Base-by-base conservation (phyloP, 331 rosid species). In the Phaseolus coccineus region DNA sequence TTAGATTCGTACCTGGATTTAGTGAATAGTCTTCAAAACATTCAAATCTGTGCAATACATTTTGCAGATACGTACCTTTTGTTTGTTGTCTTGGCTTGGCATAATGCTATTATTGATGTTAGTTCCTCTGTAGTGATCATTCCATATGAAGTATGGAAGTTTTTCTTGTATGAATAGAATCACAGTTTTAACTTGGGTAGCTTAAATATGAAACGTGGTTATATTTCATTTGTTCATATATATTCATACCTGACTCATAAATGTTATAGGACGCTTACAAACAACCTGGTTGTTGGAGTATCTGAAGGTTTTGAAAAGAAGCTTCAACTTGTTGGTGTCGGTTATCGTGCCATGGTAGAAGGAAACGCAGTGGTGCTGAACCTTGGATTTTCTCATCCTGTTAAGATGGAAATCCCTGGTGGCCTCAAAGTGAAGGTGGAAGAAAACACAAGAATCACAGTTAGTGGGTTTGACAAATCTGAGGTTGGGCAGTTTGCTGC, bases 351-450 rank as follows among this genome's bases (percentile, higher is more conserved):
- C 2, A 79, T 16, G 56, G 22, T 96, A 81, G 99, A 96, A 85
- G 98, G 94, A 65, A 88, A 82, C 28, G 94, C 85, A 62, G 65
- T 96, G 80, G 96, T 96, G 55, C 58, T 96, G 83, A 96, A 91
- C 85, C 98, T 96, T 75, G 99, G 99, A 58, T 96, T 93, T 86
- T 96, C 99, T 82, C 99, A 96, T 88, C 99, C 97, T 24, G 99
- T 96, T 62, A 93, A 82, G 84, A 93, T 96, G 99, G 24, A 83
- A 62, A 90, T 93, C 53, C 99, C 99, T 2, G 80, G 70, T 24
- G 98, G 98, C 69, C 87, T 96, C 56, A 85, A 80, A 68, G 94
- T 91, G 84, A 96, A 93, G 87, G 98, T 96, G 69, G 99, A 96
- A 68, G 99, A 96, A 1, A 96, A 90, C 84, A 96, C 97, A 78